Base-by-base conservation (phyloP, 305 asterid genomes). In the Fraxinus velutina region DNA sequence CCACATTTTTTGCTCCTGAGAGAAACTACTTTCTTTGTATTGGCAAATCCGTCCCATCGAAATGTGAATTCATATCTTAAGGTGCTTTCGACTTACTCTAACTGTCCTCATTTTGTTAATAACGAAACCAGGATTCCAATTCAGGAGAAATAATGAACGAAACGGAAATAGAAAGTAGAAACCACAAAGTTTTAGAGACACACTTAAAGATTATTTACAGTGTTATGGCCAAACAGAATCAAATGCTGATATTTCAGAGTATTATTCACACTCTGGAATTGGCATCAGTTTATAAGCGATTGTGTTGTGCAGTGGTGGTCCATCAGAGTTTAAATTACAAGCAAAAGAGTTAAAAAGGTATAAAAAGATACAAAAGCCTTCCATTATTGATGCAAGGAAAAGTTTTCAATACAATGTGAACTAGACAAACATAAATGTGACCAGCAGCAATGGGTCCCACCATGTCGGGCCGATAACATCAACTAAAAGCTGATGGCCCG, bases 1-100 rank as follows among this genome's bases (percentile, higher is more conserved):
- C 72, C 84, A 80, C 83, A 76, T 44, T 75, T 57, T 57, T 19
- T 19, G 13, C 9, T 57, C 24, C 24, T 19, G 8, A 17, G 68
- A 57, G 29, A 22, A 27, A 60, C 60, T 39, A 32, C 66, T 17
- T 39, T 22, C 37, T 79, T 57, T 17, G 12, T 57, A 10, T 57
- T 6, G 68, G 27, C 24, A 57, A 57, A 57, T 57, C 22, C 0
- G 68, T 57, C 24, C 27, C 6, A 19, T 19, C 27, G 3, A 57
- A 57, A 57, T 19, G 29, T 57, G 68, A n/a, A 19, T 60, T 60
- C 22, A 6, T 21, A 60, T 60, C 10, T 19, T 17, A 60, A 19
- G 13, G 9, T 52, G 21, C 64, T 52, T 1, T 60, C 30, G 70
- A 21, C 70, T 60, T 21, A 60, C 15, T 6, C 13, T 7, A 60